Base-by-base conservation (phyloP, 768 basidiomycete species). In the Gloeostereum incarnatum region DNA sequence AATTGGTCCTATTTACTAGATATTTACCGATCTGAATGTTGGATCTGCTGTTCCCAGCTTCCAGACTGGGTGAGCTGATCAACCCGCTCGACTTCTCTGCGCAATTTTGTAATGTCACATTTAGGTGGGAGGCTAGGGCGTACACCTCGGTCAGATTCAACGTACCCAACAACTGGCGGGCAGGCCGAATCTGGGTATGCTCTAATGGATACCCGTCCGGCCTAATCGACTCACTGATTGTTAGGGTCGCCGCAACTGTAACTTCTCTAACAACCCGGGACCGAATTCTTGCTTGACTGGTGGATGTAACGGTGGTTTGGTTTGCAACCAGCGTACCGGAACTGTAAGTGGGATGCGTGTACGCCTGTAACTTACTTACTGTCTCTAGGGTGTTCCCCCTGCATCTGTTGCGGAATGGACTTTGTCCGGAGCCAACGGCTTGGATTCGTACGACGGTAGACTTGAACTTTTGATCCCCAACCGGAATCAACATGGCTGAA, bases 291-390 rank as follows among this genome's bases (percentile, higher is more conserved):
- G 81, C 45, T 45, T 74, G 14, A 65, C 67, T 40, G 81, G 81
- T 30, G 80, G 78, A 33, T 84, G 81, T 50, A 78, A 76, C 41
- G 81, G 81, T 13, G 81, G 81, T 25, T 58, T 84, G 81, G 81
- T 24, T 58, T 84, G 6, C 47, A 62, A 7, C 82, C 81, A 61
- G 9, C 49, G 49, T 26, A 68, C 6, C 47, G 62, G 6, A 82
- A 81, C 61, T 10, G 48, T 49, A 26, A 67, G 66, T 21, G 78
- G 72, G 30, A 75, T 75, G 11, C 66, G 68, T 46, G 40, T 60
- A 5, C 20, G 8, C 66, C 20, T 34, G 70, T 69, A 1, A 68
- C 72, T 44, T 71, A 21, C 3, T 18, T 22, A 10, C 31, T 4
- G 27, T 10, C 16, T 38, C 35, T 29, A 21, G 37, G 70, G 68